Conservation (phyloP, 2,329 filamentous ascomycete species). For the Phaeosphaeria sp. region DNA sequence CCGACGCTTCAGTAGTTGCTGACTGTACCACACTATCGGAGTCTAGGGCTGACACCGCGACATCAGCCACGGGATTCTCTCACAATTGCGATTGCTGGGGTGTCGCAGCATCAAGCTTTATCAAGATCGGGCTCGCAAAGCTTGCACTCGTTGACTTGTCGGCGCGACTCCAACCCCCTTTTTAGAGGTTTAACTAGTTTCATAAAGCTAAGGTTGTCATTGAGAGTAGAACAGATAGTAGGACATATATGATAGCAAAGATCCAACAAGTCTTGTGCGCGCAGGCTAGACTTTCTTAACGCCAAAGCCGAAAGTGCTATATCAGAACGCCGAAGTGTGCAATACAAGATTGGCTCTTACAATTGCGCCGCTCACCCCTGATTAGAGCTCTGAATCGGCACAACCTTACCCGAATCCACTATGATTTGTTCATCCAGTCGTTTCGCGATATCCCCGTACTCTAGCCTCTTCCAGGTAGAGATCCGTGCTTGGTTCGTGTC, state of each 20-base stretch:
- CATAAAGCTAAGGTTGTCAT: background rate
- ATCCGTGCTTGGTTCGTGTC: conserved; percentile 91
- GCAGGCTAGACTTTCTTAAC: background rate
- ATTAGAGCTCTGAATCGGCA: conserved; percentile 17
- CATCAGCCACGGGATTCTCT: background rate
- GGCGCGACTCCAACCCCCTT: background rate
- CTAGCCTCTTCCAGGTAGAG: conserved; percentile 89
- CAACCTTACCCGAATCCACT: conserved; percentile 64
- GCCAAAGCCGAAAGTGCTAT: background rate
- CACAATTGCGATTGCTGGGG: background rate
- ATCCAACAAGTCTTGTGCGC: background rate
- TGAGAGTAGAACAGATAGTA: background rate
- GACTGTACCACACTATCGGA: background rate
- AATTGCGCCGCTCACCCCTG: background rate
- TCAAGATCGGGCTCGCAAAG: background rate
- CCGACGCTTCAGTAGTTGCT: background rate
- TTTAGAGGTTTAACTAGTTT: background rate
- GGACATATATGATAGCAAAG: background rate
- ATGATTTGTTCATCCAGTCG: conserved; percentile 67
- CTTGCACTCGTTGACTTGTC: background rate
- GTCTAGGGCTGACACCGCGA: background rate
- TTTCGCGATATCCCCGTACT: conserved; percentile 64
- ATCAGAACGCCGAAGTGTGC: background rate
- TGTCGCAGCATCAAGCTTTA: background rate
- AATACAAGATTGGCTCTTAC: background rate